These are phyloP conservation scores for Coniella lustricola DNA, from an alignment of 2,329 filamentous ascomycete species.

Conservation along the genomic window DNA sequence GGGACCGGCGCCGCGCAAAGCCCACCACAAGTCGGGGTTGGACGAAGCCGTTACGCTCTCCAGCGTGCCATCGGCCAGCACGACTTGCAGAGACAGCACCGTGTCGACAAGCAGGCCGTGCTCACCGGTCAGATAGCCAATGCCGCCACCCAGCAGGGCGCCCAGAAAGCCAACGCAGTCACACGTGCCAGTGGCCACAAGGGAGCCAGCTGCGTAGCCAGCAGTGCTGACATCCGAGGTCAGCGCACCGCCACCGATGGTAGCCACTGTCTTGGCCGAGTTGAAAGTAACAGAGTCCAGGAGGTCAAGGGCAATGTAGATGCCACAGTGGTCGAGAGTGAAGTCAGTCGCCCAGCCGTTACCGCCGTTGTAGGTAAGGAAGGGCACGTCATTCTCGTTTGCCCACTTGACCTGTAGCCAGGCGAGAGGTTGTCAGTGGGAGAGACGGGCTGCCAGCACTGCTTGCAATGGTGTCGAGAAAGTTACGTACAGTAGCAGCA, in stretches of 20 bases:
- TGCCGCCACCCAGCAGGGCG: conserved; percentile 2
- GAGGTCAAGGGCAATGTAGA: not conserved
- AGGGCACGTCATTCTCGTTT: not conserved
- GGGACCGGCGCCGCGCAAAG: conserved; percentile 47
- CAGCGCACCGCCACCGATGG: not conserved
- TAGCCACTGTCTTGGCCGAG: not conserved
- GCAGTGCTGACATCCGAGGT: not conserved
- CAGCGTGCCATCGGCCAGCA: conserved; percentile 10
- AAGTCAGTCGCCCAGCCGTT: not conserved
- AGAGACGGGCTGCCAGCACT: too few species aligned
- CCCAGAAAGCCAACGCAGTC: not conserved
- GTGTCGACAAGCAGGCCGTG: conserved; percentile 3
- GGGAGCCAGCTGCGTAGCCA: not conserved
- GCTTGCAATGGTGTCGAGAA: not conserved
- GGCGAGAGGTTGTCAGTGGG: too few species aligned
- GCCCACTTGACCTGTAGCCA: not conserved
- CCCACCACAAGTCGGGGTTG: conserved; percentile 46
- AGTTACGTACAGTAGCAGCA: not conserved
- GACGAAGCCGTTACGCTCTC: conserved; percentile 20
- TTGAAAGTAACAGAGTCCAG: not conserved
- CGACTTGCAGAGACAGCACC: not conserved
- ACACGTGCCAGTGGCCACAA: not conserved
- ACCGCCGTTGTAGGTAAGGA: not conserved
- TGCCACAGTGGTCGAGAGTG: not conserved
- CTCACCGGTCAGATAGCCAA: conserved; percentile 5